Evolutionary conservation across 129 eudicot genomes (phyloP), one percentile per base, ranked within the genome.

Genomic region (Solidago caesia): DNA sequence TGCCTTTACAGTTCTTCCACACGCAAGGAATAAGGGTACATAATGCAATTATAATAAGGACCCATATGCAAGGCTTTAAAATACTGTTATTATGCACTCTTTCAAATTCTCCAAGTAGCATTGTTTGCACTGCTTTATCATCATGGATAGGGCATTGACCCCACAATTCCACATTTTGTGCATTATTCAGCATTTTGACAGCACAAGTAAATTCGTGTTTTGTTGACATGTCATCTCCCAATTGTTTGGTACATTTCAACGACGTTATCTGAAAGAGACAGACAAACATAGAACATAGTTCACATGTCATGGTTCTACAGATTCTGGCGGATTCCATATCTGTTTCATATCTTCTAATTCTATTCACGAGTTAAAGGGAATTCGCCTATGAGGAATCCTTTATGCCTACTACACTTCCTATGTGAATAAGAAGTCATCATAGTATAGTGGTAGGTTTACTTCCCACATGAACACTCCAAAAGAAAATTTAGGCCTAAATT

Each of bases 131-230:
- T 47, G 67, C 15, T 9, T 71, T 60, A 11, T 43, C 77, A 42
- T 72, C 79, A 75, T 27, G 67, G 68, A 79, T 57, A 68, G 88
- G 83, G 75, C 86, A 82, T 44, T 84, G 88, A 29, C 82, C 89
- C 72, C 72, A 45, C 39, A 64, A 46, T 77, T 77, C 86, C 66
- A 49, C 74, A 39, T 79, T 74, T 59, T 64, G 65, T 25, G 56
- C 60, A 43, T 21, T 26, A 57, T 67, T 52, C 56, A 70, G 80
- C 53, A 74, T 62, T 77, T 76, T 51, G 60, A 85, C 75, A 52
- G 79, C 83, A 75, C 87, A 85, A 13, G 64, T 59, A 53, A 82
- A 70, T 10, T 74, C 70, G 67, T 53, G 77, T 45, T 70, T 73
- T 29, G 67, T 68, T 6, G 75, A 46, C 68, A 46, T 80, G 67